Evolutionary conservation across 1,284 basidiomycete species (phyloP), one percentile per base, ranked within the genome.

Genomic region (Malassezia globosa): DNA sequence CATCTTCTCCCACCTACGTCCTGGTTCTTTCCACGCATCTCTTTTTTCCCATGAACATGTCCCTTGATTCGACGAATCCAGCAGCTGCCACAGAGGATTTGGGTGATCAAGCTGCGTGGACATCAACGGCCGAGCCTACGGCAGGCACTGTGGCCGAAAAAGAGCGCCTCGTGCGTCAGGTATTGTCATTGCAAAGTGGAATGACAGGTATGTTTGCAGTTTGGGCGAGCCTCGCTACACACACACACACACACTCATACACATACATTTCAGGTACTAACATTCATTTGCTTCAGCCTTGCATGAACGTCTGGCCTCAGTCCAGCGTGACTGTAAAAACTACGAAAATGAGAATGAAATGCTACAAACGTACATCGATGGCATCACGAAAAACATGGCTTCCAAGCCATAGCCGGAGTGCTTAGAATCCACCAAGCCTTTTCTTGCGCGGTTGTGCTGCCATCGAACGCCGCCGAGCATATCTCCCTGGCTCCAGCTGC

Each of bases 311-410:
- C 54, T 68, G 21, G 37, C 42, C 11, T 42, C 54, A 7, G 68
- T 69, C 31, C 59, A 68, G 54, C 56, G 57, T 7, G 68, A 71
- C 26, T 69, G 67, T 51, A 55, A 45, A 19, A 66, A 69, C 42
- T 60, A 63, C 2, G 68, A 69, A 43, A 58, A 60, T 7, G 65
- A 71, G 43, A 71, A 71, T 49, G 66, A 68, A 39, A 66, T 64
- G 61, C 54, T 71, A 14, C 68, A 69, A 53, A 60, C 61, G 6
- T 71, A 71, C 46, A 64, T 69, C 18, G 68, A 71, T 42, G 63
- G 62, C 35, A 66, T 71, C 42, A 71, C 67, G 42, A 71, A 69
- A 54, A 69, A 61, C 44, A 48, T 71, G n/a, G 68, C 68, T 7
- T 61, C 67, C 0, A 64, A 64, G 41, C 29, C 5, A n/a, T n/a